Evolutionary conservation across 768 basidiomycete species (phyloP).

Genomic region (Sarcodon sp.): DNA sequence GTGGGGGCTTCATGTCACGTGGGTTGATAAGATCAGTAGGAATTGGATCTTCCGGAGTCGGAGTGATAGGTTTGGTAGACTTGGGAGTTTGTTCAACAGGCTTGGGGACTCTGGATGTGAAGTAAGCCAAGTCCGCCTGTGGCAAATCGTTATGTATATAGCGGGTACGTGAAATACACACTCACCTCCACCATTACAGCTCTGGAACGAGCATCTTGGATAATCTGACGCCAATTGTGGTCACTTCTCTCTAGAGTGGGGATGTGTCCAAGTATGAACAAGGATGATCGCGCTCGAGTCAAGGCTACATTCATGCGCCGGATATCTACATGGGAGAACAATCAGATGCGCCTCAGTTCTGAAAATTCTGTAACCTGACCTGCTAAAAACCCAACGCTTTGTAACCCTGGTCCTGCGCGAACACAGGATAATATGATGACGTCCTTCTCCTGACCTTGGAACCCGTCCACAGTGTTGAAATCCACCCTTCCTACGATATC

Average conservation of each 20-base stretch:
- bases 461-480: conserved; percentile 97
- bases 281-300: conserved; percentile 89
- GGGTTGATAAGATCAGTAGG: conserved; percentile 8
- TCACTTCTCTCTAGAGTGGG: conserved; percentile 84
- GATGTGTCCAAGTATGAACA: conserved; percentile 88
- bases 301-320: conserved; percentile 98
- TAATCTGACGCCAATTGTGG: conserved; percentile 63
- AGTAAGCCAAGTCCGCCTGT: conserved; percentile 6
- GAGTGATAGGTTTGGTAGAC: not conserved
- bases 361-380: conserved; percentile 26
- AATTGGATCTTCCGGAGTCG: not conserved
- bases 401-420: conserved; percentile 77
- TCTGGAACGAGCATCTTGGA: conserved; percentile 62
- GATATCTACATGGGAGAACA: conserved; percentile 28
- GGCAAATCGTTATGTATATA: conserved; percentile 6
- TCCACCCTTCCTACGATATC: conserved; percentile 63
- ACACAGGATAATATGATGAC: conserved; percentile 97
- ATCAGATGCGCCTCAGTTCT: not conserved
- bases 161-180: conserved; percentile 3
- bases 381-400: conserved; percentile 78
- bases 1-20: conserved; percentile 7
- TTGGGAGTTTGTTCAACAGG: not conserved
- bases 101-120: conserved; percentile 5
- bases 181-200: conserved; percentile 52
- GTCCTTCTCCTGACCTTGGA: conserved; percentile 98